A percentile compares a stretch with the other conserved stretches of the same genome.
phyloP scores from a whole-genome alignment of 2,329 filamentous ascomycete species.

The Microthyrium microscopicum region DNA sequence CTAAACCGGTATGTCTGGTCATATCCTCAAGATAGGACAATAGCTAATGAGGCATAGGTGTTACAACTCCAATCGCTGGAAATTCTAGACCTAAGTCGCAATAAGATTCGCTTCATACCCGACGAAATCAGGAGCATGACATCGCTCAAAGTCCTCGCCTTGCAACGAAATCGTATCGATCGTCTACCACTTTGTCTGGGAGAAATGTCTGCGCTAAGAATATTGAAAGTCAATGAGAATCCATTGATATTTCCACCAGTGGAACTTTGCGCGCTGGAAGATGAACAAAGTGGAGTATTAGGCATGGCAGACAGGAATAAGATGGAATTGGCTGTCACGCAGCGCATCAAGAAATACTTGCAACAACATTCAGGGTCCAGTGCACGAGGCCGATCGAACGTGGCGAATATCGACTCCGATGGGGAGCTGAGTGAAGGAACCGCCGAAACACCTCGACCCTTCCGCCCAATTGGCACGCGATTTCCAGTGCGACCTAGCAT shows the following conservation, averaged over 20 bases:
- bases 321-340: slow-evolving; percentile 57
- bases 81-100: slow-evolving; percentile 82
- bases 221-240: slow-evolving; percentile 81
- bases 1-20: slow-evolving; percentile 37
- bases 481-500: slow-evolving; percentile 53
- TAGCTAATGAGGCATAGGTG: slow-evolving; percentile 38
- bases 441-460: slow-evolving; percentile 60
- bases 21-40: neutral
- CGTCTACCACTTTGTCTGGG: slow-evolving; percentile 70
- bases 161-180: slow-evolving; percentile 74
- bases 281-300: no score
- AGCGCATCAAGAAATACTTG: slow-evolving; percentile 43
- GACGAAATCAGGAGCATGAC: slow-evolving; percentile 64
- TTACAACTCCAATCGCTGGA: slow-evolving; percentile 75
- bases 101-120: slow-evolving; percentile 63
- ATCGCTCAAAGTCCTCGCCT: slow-evolving; percentile 75
- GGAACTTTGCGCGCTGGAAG: slow-evolving; percentile 25
- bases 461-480: slow-evolving; percentile 34
- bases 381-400: slow-evolving; percentile 19
- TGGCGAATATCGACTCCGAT: slow-evolving; percentile 26
- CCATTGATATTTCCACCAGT: slow-evolving; percentile 59
- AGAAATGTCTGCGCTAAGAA: slow-evolving; percentile 77
- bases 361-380: slow-evolving; percentile 21
- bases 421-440: slow-evolving; percentile 46
- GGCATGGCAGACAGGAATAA: slow-evolving; percentile 79